phyloP scores from a whole-genome alignment of 129 eudicot genomes.

The Gnaphalium uliginosum region DNA sequence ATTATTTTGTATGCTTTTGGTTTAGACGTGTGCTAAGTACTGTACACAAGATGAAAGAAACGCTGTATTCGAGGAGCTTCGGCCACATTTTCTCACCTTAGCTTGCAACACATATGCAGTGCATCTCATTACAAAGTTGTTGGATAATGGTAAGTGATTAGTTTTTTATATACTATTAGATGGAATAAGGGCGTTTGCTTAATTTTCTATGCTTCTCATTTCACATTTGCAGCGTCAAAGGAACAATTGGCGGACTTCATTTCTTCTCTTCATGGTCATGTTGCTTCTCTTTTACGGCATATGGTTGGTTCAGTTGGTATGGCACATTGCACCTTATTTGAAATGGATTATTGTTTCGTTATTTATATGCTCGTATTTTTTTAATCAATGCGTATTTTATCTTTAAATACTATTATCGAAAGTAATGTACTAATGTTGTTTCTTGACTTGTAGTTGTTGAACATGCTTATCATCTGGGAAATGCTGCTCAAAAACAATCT shows the following conservation, averaged over 20 bases:
- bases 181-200: background rate
- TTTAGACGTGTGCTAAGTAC: constrained; percentile 85
- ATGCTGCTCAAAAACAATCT: constrained; percentile 72
- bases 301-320: constrained; percentile 97
- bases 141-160: constrained; percentile 64
- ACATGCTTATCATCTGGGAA: constrained; percentile 81
- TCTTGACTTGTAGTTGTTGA: constrained; percentile 62
- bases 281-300: constrained; percentile 89
- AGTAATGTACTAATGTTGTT: background rate
- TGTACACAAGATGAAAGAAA: constrained; percentile 79
- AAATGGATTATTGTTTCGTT: background rate
- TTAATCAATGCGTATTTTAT: background rate
- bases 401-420: background rate
- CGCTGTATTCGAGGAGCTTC: constrained; percentile 64
- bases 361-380: background rate
- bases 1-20: constrained; percentile 22
- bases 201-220: constrained; percentile 1
- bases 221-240: constrained; percentile 62
- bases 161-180: background rate
- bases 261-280: constrained; percentile 85
- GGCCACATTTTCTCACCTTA: constrained; percentile 72
- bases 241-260: constrained; percentile 72
- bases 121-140: constrained; percentile 81
- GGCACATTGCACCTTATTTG: constrained; percentile 23
- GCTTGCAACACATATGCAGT: constrained; percentile 87